These are phyloP conservation scores for Termitomyces sp. DNA, from an alignment of 768 basidiomycete genomes.

Conservation along the genomic window DNA sequence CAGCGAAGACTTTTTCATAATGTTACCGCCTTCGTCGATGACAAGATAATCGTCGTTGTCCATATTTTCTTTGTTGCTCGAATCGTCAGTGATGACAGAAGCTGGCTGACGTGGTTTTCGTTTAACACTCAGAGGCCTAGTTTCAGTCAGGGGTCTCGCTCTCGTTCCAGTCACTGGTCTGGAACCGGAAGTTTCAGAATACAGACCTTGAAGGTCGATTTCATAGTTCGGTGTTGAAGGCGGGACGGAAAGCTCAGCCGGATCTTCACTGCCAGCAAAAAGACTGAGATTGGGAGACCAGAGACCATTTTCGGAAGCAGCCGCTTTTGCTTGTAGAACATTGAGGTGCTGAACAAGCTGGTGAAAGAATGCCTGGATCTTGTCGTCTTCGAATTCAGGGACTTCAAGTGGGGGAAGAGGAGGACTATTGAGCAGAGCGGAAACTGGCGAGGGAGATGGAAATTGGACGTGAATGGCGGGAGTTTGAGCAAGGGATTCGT, in stretches of 20 bases:
- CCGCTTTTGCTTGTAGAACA: constrained; percentile 59
- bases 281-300: constrained; percentile 20
- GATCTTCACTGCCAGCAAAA: constrained; percentile 6
- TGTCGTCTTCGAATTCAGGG: constrained; percentile 73
- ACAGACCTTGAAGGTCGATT: background rate
- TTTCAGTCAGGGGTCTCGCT: constrained; percentile 23
- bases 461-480: constrained; percentile 19
- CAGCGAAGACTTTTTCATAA: constrained; percentile 46
- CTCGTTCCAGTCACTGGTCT: constrained; percentile 27
- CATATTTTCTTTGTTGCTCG: constrained; percentile 61
- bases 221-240: constrained; percentile 17
- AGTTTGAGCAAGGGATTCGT: constrained; percentile 14
- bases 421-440: constrained; percentile 26
- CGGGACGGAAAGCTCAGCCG: constrained; percentile 5
- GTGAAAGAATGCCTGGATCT: constrained; percentile 81
- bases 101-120: constrained; percentile 30
- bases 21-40: constrained; percentile 15
- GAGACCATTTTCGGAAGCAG: constrained; percentile 14
- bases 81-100: constrained; percentile 21
- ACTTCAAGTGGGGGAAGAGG: constrained; percentile 49
- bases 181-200: constrained; percentile 7
- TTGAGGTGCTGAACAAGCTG: constrained; percentile 83
- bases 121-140: constrained; percentile 46
- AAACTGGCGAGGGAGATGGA: constrained; percentile 25
- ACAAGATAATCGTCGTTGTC: constrained; percentile 17